phyloP scores from a whole-genome alignment of 2,329 filamentous ascomycete genomes.

The Ophiocordyceps australis region DNA sequence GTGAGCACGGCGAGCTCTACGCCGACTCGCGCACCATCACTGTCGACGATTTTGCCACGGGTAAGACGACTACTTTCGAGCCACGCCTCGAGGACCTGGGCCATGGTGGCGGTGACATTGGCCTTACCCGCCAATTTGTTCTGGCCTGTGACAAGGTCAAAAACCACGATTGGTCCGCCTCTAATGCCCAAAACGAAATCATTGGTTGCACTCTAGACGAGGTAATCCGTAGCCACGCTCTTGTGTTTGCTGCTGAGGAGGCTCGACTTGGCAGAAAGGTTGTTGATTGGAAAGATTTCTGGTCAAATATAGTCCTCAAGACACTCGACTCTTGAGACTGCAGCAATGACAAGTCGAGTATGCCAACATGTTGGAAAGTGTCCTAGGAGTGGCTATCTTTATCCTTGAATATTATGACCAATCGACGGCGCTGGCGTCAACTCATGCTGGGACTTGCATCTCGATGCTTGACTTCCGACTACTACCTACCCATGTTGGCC shows the following conservation, averaged over 20 bases:
- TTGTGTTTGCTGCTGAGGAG: constrained; percentile 90
- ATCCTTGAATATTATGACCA: too few relatives aligned
- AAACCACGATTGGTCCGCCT: constrained; percentile 44
- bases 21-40: constrained; percentile 68
- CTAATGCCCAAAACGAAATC: constrained; percentile 54
- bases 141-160: constrained; percentile 66
- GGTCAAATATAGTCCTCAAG: constrained; percentile 25
- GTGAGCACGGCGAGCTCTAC: constrained; percentile 67
- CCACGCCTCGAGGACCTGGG: constrained; percentile 16
- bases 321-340: constrained; percentile 2
- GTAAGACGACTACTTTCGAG: constrained; percentile 11
- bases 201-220: constrained; percentile 78
- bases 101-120: constrained; percentile 20
- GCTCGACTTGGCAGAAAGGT: constrained; percentile 53
- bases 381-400: too few relatives aligned
- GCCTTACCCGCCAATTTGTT: constrained; percentile 68
- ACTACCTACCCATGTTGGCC: too few relatives aligned
- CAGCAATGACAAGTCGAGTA: too few relatives aligned
- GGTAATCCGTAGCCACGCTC: constrained; percentile 71
- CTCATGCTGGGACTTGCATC: too few relatives aligned
- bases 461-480: too few relatives aligned
- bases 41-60: constrained; percentile 39
- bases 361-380: too few relatives aligned
- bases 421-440: too few relatives aligned
- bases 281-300: constrained; percentile 63